Conservation (phyloP, 2,329 filamentous ascomycete species). For the Paraphaeosphaeria sporulosa region DNA sequence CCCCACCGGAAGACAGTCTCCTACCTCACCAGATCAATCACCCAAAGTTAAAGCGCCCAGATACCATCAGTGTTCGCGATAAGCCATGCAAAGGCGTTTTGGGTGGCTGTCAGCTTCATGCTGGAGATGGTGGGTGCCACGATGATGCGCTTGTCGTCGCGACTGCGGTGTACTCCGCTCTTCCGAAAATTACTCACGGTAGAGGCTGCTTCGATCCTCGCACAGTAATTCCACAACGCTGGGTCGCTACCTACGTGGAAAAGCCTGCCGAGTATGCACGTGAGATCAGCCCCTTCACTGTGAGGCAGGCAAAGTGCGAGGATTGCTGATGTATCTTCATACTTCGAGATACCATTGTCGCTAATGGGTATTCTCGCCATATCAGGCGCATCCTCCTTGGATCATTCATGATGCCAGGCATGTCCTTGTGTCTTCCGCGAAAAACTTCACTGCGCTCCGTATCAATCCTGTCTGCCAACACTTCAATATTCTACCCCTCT, state of each 20-base stretch:
- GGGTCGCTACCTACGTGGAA: not conserved
- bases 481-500: not conserved
- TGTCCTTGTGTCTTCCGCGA: not conserved
- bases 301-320: not conserved
- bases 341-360: not conserved
- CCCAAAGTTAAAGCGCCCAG: not conserved
- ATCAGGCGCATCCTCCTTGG: not conserved
- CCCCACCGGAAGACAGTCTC: constrained; percentile 9
- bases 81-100: not conserved
- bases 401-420: not conserved
- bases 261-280: not conserved
- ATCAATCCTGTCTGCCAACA: not conserved
- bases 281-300: not conserved
- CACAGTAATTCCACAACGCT: not conserved
- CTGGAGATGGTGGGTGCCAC: not conserved
- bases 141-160: no score
- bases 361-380: not conserved
- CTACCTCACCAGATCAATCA: not conserved
- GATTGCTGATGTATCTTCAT: not conserved
- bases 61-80: not conserved
- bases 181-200: not conserved
- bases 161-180: not conserved
- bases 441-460: not conserved
- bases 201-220: not conserved
- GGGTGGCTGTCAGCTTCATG: not conserved